Conservation (phyloP, 768 basidiomycete genomes). For the Termitomyces sp. region DNA sequence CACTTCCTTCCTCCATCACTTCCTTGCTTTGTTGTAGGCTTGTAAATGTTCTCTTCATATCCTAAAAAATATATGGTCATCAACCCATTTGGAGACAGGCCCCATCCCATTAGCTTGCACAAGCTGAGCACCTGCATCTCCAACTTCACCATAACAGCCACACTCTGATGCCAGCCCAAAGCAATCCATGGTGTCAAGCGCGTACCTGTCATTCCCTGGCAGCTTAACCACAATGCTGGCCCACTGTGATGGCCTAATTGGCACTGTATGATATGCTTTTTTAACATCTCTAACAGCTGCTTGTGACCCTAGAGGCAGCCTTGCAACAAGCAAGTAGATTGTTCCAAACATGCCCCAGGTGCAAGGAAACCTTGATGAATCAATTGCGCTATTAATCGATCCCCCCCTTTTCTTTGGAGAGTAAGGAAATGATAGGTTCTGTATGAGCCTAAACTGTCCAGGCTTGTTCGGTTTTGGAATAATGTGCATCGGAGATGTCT, state of each 20-base stretch:
- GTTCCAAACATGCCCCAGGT: not conserved
- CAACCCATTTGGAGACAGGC: not conserved
- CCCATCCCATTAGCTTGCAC: not conserved
- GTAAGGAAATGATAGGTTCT: not conserved
- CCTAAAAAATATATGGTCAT: too few species aligned
- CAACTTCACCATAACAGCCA: not conserved
- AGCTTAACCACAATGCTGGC: too few species aligned
- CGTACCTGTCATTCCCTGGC: too few species aligned
- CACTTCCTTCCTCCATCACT: fast-evolving
- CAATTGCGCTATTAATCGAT: not conserved
- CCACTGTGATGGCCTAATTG: too few species aligned
- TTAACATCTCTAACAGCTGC: not conserved
- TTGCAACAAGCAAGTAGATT: too few species aligned
- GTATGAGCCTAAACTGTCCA: not conserved
- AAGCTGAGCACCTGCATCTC: not conserved
- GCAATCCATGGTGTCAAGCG: too few species aligned
- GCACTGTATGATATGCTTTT: too few species aligned
- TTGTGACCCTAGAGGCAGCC: not conserved
- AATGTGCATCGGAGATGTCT: not conserved
- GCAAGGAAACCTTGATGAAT: not conserved
- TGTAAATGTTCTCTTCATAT: too few species aligned
- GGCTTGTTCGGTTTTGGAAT: not conserved
- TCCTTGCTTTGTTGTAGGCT: not conserved
- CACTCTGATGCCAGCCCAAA: not conserved
- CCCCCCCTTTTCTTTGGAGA: too few species aligned